Evolutionary conservation across 2,329 filamentous ascomycete species (phyloP).

Genomic region (Blastomyces gilchristii): DNA sequence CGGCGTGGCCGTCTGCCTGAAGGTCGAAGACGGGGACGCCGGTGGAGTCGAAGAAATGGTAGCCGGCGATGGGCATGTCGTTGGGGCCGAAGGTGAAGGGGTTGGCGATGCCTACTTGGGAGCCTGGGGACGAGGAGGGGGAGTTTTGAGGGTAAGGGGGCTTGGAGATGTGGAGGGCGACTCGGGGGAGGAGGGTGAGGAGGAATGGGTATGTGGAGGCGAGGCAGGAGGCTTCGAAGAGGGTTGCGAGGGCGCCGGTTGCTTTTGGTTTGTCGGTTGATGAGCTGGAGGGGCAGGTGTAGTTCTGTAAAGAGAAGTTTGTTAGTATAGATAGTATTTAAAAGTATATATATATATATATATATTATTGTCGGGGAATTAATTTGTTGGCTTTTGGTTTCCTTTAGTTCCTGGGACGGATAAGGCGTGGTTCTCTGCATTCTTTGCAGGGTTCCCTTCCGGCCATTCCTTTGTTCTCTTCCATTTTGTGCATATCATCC

Average conservation of each 20-base stretch:
- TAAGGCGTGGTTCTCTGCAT: conserved; percentile 1
- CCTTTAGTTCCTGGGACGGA: conserved; percentile 21
- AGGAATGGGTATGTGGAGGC: conserved; percentile 59
- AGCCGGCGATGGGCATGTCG: conserved; percentile 56
- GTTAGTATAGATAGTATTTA: neutral
- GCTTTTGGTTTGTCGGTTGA: conserved; percentile 52
- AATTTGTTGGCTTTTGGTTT: neutral
- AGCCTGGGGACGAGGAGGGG: conserved; percentile 33
- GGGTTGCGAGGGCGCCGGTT: conserved; percentile 65
- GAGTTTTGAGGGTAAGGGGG: conserved; percentile 49
- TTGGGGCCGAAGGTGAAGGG: conserved; percentile 39
- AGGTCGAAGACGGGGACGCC: conserved; percentile 75
- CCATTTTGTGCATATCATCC: neutral
- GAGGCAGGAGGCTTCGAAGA: conserved; percentile 81
- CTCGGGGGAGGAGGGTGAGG: conserved; percentile 52
- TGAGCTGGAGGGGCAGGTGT: conserved; percentile 63
- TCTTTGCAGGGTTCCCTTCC: neutral
- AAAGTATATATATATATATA: neutral
- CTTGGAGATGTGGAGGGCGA: conserved; percentile 45
- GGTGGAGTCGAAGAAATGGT: conserved; percentile 67
- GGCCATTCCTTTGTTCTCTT: neutral
- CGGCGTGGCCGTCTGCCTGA: conserved; percentile 48
- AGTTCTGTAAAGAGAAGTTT: conserved; percentile 53
- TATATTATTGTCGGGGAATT: neutral
- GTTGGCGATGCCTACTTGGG: conserved; percentile 20